A percentile compares a stretch with the other conserved stretches of the same genome.
Evolutionary conservation across 495 filamentous ascomycete genomes (phyloP).

Genomic region (Aspergillus sparsus): DNA sequence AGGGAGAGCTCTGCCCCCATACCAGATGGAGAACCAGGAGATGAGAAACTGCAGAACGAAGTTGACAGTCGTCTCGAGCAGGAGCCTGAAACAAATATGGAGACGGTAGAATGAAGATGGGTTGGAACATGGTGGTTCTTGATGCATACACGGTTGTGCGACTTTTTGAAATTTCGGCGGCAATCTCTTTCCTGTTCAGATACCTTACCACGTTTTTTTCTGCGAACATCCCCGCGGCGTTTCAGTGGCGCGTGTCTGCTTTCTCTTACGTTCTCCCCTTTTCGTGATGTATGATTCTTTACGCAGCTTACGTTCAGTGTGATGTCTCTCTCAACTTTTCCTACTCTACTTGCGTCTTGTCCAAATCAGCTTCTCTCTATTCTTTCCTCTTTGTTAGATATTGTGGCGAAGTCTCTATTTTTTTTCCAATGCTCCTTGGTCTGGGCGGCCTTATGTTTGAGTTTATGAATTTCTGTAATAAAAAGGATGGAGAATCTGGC

Average conservation of each 20-base stretch:
- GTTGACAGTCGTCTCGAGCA: constrained; percentile 20
- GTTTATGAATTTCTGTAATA: constrained; percentile 15
- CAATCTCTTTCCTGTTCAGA: background rate
- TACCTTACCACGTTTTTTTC: constrained; percentile 4
- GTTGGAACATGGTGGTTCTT: background rate
- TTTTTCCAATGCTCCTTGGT: background rate
- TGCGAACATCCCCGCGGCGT: constrained; percentile 17
- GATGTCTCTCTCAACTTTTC: constrained; percentile 1
- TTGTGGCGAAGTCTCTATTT: background rate
- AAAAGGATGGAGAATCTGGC: constrained; percentile 23
- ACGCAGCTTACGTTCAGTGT: constrained; percentile 23
- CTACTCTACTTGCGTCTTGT: too few species aligned
- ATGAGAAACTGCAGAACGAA: constrained; percentile 18
- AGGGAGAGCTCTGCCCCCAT: constrained; percentile 27
- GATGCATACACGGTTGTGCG: too few species aligned
- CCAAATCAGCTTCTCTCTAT: background rate
- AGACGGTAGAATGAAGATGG: constrained; percentile 13
- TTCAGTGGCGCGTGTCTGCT: constrained; percentile 2
- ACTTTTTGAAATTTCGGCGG: background rate
- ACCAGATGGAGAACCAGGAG: constrained; percentile 19
- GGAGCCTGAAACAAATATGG: constrained; percentile 16
- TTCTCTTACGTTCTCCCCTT: constrained; percentile 4
- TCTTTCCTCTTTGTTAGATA: constrained; percentile 3
- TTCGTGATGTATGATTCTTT: constrained; percentile 23
- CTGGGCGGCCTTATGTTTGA: constrained; percentile 5